phyloP scores from a whole-genome alignment of 2,329 filamentous ascomycete species.

The Colletotrichum shisoi region DNA sequence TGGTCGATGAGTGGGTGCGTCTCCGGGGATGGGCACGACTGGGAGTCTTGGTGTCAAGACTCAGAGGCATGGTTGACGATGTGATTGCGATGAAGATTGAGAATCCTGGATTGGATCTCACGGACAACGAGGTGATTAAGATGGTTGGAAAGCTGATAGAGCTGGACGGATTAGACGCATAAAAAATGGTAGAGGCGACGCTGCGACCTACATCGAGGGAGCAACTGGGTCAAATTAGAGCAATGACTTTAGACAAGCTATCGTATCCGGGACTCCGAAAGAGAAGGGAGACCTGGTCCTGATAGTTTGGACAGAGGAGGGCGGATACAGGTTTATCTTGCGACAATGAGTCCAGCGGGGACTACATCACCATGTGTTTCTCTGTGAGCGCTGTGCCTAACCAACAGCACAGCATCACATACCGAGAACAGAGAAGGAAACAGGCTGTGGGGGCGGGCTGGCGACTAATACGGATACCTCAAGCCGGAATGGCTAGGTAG shows the following conservation, averaged over 20 bases:
- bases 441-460: neutral
- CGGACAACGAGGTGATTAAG: slow-evolving; percentile 73
- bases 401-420: neutral
- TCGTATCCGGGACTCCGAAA: neutral
- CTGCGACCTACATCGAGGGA: neutral
- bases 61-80: slow-evolving; percentile 87
- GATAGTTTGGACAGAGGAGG: neutral
- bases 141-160: slow-evolving; percentile 84
- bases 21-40: slow-evolving; percentile 94
- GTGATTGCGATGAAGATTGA: slow-evolving; percentile 83
- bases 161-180: slow-evolving; percentile 83
- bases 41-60: slow-evolving; percentile 82
- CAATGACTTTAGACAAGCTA: neutral
- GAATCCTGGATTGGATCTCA: slow-evolving; percentile 69
- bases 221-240: slow-evolving; percentile 13
- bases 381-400: neutral
- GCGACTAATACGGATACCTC: neutral
- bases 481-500: slow-evolving; percentile 17
- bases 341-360: neutral
- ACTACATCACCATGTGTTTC: neutral
- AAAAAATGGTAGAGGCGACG: slow-evolving; percentile 10
- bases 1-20: slow-evolving; percentile 90
- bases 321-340: neutral
- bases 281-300: too few species aligned
- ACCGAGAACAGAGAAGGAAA: neutral